Evolutionary conservation across 176 grass and related monocot species (phyloP).

Genomic region (Paspalum notatum): DNA sequence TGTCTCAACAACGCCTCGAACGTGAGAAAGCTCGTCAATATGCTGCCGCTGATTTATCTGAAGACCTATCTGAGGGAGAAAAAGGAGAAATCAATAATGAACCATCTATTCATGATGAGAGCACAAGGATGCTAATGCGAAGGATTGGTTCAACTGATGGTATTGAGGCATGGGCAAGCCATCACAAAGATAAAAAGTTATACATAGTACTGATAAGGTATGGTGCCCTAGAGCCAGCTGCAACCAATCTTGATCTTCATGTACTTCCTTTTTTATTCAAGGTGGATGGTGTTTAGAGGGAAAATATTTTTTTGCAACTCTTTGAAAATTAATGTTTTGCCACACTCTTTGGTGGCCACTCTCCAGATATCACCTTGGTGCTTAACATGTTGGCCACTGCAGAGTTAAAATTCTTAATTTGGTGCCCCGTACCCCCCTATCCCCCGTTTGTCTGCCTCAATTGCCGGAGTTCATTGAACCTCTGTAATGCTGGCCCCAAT

Average conservation of each 20-base stretch:
- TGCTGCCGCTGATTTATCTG: conserved; percentile 58
- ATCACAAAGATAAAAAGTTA: conserved; percentile 77
- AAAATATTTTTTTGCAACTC: not conserved
- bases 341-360: too few species aligned
- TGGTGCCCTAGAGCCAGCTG: not conserved
- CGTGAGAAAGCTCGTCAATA: conserved; percentile 61
- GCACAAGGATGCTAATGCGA: conserved; percentile 48
- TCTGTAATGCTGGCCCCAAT: too few species aligned
- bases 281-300: conserved; percentile 1
- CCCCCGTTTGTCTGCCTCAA: too few species aligned
- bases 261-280: not conserved
- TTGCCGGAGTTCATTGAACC: too few species aligned
- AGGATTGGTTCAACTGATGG: conserved; percentile 61
- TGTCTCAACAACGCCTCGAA: conserved; percentile 50
- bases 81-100: conserved; percentile 53
- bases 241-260: not conserved
- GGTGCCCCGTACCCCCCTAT: too few species aligned
- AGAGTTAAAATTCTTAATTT: too few species aligned
- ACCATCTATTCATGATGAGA: conserved; percentile 54
- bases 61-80: conserved; percentile 77
- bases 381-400: too few species aligned
- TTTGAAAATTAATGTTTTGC: too few species aligned
- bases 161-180: conserved; percentile 66
- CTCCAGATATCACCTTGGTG: too few species aligned
- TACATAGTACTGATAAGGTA: conserved; percentile 91